phyloP scores from a whole-genome alignment of 108 stramenopile species.

The Epithemia pelagica region DNA sequence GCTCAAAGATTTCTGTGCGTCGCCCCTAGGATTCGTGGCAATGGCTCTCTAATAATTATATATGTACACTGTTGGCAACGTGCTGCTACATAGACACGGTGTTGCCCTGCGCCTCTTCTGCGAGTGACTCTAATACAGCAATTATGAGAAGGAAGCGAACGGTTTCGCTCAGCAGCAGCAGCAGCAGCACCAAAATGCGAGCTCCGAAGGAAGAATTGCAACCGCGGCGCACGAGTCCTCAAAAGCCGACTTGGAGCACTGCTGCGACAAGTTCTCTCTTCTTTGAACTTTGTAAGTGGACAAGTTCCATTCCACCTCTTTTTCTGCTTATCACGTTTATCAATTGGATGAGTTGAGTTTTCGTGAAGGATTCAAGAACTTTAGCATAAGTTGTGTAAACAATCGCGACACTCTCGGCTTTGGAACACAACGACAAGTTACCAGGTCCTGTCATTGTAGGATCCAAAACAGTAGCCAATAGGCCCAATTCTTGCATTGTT shows the following conservation, averaged over 20 bases:
- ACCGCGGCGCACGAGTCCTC: no score
- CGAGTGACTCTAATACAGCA: no score
- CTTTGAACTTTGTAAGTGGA: not conserved
- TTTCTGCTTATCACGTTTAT: not conserved
- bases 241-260: not conserved
- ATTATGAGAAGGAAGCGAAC: no score
- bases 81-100: no score
- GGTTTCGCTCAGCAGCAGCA: no score
- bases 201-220: no score
- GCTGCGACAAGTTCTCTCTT: not conserved
- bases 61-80: no score
- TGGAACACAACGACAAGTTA: not conserved
- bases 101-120: no score
- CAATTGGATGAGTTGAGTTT: not conserved
- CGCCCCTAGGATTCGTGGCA: no score
- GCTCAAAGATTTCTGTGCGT: no score
- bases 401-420: not conserved
- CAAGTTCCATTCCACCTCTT: not conserved
- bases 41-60: no score
- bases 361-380: not conserved
- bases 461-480: not conserved
- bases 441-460: not conserved
- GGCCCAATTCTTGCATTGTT: not conserved
- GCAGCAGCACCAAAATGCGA: no score
- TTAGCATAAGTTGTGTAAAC: not conserved